Conservation (phyloP, 345 rosid genomes). For the Angophora floribunda region DNA sequence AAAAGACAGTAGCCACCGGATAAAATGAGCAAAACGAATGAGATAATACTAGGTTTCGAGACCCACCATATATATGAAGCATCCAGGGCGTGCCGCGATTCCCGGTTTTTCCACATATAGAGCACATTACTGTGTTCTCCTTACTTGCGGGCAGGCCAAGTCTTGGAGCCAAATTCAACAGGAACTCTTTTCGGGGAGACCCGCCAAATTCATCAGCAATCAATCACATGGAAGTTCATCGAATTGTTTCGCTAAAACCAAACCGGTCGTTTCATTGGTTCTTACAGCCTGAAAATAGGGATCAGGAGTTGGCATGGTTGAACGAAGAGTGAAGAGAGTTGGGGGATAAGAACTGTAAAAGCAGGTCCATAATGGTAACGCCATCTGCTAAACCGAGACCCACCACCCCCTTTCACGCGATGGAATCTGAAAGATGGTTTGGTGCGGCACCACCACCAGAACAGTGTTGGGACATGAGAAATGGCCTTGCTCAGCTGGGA, state of each 20-base stretch:
- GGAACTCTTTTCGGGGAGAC: background rate
- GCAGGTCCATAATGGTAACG: background rate
- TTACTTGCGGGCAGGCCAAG: background rate
- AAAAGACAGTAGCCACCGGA: background rate
- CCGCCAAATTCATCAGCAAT: background rate
- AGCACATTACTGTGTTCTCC: background rate
- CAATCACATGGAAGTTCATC: background rate
- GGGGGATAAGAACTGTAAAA: background rate
- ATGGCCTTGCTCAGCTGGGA: background rate
- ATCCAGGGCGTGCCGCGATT: background rate
- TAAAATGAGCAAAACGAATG: background rate
- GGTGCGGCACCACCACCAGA: background rate
- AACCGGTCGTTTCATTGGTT: background rate
- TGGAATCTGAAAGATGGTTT: background rate
- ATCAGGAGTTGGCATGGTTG: background rate
- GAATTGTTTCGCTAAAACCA: background rate
- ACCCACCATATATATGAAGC: background rate
- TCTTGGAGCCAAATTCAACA: background rate
- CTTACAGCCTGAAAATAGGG: background rate
- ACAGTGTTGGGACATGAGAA: background rate
- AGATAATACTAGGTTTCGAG: background rate
- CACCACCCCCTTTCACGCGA: background rate
- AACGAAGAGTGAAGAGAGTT: background rate
- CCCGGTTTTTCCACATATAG: background rate
- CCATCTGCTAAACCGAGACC: background rate